Conservation (phyloP, 2,329 filamentous ascomycete genomes). For the Lachnellula arida region DNA sequence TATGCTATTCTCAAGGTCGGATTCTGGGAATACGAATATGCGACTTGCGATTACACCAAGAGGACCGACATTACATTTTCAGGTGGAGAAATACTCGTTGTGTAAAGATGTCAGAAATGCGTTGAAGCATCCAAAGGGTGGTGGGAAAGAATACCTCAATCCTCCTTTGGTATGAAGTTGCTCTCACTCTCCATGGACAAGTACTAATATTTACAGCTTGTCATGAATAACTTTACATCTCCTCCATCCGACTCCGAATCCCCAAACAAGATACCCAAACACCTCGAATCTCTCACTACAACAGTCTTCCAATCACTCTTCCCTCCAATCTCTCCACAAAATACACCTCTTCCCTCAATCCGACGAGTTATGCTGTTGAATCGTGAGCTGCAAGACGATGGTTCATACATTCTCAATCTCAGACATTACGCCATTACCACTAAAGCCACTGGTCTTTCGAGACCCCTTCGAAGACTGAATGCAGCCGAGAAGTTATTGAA, state of each 20-base stretch:
- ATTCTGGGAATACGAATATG: slow-evolving; percentile 87
- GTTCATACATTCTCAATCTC: slow-evolving; percentile 77
- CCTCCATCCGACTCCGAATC: slow-evolving; percentile 51
- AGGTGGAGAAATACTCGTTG: slow-evolving; percentile 90
- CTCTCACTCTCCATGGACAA: not conserved
- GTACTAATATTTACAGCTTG: slow-evolving; percentile 52
- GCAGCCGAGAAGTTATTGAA: slow-evolving; percentile 72
- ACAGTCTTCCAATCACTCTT: slow-evolving; percentile 77
- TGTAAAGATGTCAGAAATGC: slow-evolving; percentile 85
- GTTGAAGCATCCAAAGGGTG: slow-evolving; percentile 75
- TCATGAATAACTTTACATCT: slow-evolving; percentile 96
- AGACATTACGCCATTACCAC: slow-evolving; percentile 95
- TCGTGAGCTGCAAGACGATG: slow-evolving; percentile 62
- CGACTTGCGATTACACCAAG: slow-evolving; percentile 81
- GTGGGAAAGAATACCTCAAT: slow-evolving; percentile 79
- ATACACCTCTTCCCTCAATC: slow-evolving; percentile 86
- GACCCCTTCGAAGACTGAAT: slow-evolving; percentile 76
- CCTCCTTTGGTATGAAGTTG: slow-evolving; percentile 65
- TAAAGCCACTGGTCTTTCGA: slow-evolving; percentile 77
- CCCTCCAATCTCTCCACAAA: slow-evolving; percentile 62
- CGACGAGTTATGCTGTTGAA: slow-evolving; percentile 86
- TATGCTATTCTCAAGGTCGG: slow-evolving; percentile 85
- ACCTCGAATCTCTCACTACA: slow-evolving; percentile 87
- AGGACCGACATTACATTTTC: slow-evolving; percentile 89
- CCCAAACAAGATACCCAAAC: slow-evolving; percentile 74